These are phyloP conservation scores for Fraxinus velutina DNA, from an alignment of 305 asterid species.

Conservation along the genomic window DNA sequence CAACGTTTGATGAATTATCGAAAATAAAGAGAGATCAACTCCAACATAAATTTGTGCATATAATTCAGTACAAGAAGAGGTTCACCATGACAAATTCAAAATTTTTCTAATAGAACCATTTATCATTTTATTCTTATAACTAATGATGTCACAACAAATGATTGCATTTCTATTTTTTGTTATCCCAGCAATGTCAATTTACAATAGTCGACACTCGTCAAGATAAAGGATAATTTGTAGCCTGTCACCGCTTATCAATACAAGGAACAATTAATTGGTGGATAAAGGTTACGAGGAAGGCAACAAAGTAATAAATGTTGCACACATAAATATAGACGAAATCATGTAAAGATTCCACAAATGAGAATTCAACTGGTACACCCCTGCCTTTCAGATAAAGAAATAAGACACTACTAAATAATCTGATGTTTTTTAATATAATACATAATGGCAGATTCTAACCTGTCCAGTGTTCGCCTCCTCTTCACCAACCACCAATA, in stretches of 20 bases:
- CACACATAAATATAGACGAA: not conserved
- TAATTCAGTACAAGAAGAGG: not conserved
- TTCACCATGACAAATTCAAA: not conserved
- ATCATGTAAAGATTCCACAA: not conserved
- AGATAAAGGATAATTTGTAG: not conserved
- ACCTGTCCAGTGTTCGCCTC: slow-evolving; percentile 81
- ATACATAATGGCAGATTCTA: not conserved
- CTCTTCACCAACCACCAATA: slow-evolving; percentile 82
- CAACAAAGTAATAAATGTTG: not conserved
- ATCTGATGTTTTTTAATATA: not conserved
- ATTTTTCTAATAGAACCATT: not conserved
- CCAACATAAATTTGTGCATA: not conserved
- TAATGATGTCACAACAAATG: not conserved
- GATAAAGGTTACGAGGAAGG: not conserved
- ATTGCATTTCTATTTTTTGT: not conserved
- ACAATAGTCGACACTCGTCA: not conserved
- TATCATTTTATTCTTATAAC: not conserved
- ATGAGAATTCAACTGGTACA: not conserved
- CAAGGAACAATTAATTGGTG: not conserved
- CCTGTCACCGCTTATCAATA: not conserved
- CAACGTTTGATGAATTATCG: not conserved
- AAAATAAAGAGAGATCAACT: not conserved
- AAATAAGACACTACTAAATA: not conserved
- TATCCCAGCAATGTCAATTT: not conserved
- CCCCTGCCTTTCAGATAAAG: not conserved